Evolutionary conservation across 108 stramenopile species (phyloP).

Genomic region (Cyclotella kingstonii): DNA sequence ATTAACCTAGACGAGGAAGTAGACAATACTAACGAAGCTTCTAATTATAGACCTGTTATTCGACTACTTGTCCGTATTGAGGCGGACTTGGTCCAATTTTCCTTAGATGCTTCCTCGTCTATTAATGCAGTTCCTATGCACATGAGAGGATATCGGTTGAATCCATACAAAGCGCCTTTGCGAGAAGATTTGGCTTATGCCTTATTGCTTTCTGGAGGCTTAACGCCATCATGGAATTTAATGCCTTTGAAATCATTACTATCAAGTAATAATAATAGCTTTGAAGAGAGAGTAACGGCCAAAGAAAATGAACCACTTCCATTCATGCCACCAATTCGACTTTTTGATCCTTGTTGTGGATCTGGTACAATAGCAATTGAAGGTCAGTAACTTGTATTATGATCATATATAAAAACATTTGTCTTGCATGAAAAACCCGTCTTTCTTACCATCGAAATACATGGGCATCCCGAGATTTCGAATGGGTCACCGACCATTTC

Average conservation of each 20-base stretch:
- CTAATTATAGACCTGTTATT: slow-evolving; percentile 19
- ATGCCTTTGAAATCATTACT: slow-evolving; percentile 9
- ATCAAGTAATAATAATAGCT: too few species aligned
- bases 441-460: too few species aligned
- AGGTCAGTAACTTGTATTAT: too few species aligned
- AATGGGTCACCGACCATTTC: too few species aligned
- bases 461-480: too few species aligned
- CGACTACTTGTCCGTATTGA: slow-evolving; percentile 47
- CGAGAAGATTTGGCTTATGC: slow-evolving; percentile 80
- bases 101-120: slow-evolving; percentile 49
- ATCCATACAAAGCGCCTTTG: slow-evolving; percentile 69
- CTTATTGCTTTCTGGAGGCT: slow-evolving; percentile 54
- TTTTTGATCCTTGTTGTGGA: slow-evolving; percentile 82
- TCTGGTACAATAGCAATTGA: slow-evolving; percentile 80
- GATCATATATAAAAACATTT: too few species aligned
- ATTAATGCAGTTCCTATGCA: slow-evolving; percentile 50
- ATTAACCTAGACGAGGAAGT: slow-evolving; percentile 9
- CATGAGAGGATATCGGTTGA: slow-evolving; percentile 66
- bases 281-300: not conserved
- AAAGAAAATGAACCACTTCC: too few species aligned
- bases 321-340: not conserved
- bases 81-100: slow-evolving; percentile 62
- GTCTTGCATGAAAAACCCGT: too few species aligned
- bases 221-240: slow-evolving; percentile 45
- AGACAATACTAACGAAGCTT: not conserved